Conservation (phyloP, 768 basidiomycete genomes). For the Porphyrellus cyaneotinctus region DNA sequence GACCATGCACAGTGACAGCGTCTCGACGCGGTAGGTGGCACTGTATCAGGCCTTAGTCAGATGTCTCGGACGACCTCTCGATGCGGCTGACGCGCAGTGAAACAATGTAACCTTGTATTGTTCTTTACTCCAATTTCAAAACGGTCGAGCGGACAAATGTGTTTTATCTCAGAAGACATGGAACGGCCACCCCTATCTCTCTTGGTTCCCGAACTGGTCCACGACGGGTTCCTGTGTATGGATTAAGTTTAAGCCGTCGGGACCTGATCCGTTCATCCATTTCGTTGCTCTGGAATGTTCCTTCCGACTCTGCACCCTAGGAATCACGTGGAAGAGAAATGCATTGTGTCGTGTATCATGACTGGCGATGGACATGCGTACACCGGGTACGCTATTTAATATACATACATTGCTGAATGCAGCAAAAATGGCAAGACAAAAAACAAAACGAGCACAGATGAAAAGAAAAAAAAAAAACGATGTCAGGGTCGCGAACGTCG, state of each 20-base stretch:
- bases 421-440: background rate
- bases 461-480: constrained; percentile 13
- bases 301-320: background rate
- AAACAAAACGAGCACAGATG: constrained; percentile 1
- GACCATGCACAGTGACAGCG: background rate
- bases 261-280: background rate
- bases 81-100: background rate
- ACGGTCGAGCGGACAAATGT: background rate
- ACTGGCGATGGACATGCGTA: constrained; percentile 23
- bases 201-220: background rate
- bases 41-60: background rate
- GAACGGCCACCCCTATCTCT: background rate
- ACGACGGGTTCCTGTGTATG: background rate
- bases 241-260: background rate
- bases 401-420: constrained; percentile 29
- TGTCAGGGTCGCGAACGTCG: constrained; percentile 19
- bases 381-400: constrained; percentile 31
- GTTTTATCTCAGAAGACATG: too few relatives aligned
- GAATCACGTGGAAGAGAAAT: constrained; percentile 1
- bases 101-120: background rate
- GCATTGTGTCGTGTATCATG: constrained; percentile 8
- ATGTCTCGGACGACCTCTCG: background rate
- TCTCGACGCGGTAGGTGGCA: too few relatives aligned
- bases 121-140: background rate
- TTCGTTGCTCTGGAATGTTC: constrained; percentile 10